Percentiles rank a stretch among this genome's conserved stretches.
Evolutionary conservation across 345 rosid genomes (phyloP).

Genomic region (Ailanthus altissimus): DNA sequence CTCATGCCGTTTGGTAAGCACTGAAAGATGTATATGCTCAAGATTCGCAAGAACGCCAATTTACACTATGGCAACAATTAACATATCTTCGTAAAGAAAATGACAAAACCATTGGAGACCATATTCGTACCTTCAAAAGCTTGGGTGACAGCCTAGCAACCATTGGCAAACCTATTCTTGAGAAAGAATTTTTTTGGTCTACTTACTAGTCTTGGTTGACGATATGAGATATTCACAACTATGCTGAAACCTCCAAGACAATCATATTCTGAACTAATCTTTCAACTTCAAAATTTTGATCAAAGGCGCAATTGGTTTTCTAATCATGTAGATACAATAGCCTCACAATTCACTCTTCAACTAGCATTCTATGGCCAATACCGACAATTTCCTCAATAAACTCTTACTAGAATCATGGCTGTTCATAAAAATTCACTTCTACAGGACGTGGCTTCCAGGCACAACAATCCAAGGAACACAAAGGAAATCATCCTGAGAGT

Average conservation of each 20-base stretch:
- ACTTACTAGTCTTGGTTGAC: slow-evolving; percentile 12
- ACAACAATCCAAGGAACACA: neutral
- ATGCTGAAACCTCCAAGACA: slow-evolving; percentile 19
- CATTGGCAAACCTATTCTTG: neutral
- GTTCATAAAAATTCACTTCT: neutral
- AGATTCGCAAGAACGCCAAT: neutral
- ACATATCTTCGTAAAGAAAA: slow-evolving; percentile 16
- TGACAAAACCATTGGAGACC: neutral
- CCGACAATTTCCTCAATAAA: neutral
- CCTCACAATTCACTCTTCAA: slow-evolving; percentile 6
- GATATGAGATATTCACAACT: neutral
- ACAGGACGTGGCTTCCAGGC: slow-evolving; percentile 12
- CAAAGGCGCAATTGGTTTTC: slow-evolving; percentile 8
- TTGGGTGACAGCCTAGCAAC: slow-evolving; percentile 16
- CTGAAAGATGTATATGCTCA: neutral
- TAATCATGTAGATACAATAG: neutral
- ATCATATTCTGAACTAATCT: slow-evolving; percentile 13
- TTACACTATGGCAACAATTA: neutral
- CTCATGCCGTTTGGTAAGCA: neutral
- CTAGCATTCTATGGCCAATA: slow-evolving; percentile 20
- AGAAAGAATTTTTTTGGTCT: slow-evolving; percentile 13
- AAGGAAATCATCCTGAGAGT: neutral
- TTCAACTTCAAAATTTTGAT: slow-evolving; percentile 11
- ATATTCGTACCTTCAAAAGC: neutral
- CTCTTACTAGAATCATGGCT: neutral